Conservation (phyloP, 2,329 filamentous ascomycete species). For the Ascochyta koolunga region DNA sequence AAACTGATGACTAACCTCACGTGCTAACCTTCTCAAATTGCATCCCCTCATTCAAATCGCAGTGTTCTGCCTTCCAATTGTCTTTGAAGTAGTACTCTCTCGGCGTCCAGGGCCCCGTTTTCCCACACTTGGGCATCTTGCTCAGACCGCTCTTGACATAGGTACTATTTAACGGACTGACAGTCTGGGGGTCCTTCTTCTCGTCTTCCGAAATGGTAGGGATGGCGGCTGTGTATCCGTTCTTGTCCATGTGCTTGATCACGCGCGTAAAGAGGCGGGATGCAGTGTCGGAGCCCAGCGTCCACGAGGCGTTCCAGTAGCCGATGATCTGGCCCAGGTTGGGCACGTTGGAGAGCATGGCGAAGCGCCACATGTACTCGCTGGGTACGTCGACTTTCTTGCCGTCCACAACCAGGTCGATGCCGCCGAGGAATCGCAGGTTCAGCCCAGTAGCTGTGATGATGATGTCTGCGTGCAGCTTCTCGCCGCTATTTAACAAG, state of each 20-base stretch:
- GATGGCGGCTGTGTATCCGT: slow-evolving; percentile 51
- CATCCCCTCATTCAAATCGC: slow-evolving; percentile 50
- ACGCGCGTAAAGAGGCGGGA: slow-evolving; percentile 58
- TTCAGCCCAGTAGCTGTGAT: slow-evolving; percentile 69
- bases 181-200: slow-evolving; percentile 47
- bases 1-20: neutral
- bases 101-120: slow-evolving; percentile 52
- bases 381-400: slow-evolving; percentile 51
- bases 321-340: slow-evolving; percentile 66
- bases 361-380: slow-evolving; percentile 65
- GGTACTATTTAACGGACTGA: slow-evolving; percentile 57
- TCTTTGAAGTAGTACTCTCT: slow-evolving; percentile 54
- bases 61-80: slow-evolving; percentile 50
- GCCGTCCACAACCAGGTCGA: slow-evolving; percentile 60
- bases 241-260: slow-evolving; percentile 57
- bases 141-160: slow-evolving; percentile 55
- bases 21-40: slow-evolving; percentile 41
- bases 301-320: slow-evolving; percentile 68
- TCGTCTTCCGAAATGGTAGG: slow-evolving; percentile 52
- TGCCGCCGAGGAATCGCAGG: slow-evolving; percentile 61
- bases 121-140: slow-evolving; percentile 56
- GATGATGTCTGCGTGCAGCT: slow-evolving; percentile 65
- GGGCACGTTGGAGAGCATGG: slow-evolving; percentile 68
- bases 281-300: slow-evolving; percentile 64
- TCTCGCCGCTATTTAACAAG: slow-evolving; percentile 53